Evolutionary conservation across 1,284 basidiomycete species (phyloP).

Genomic region (Gomphus bonarii): DNA sequence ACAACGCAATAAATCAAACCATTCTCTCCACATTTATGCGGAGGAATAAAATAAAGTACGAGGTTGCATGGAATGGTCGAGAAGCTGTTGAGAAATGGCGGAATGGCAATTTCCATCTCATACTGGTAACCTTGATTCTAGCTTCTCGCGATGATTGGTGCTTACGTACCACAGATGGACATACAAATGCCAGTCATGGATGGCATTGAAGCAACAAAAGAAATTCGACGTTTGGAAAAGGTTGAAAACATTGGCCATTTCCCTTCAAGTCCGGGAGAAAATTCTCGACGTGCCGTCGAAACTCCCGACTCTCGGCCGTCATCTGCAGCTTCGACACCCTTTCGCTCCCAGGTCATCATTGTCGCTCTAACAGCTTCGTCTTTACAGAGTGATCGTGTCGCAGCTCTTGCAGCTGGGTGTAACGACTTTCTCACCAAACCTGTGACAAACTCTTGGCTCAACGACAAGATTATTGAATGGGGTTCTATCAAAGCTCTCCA

Average conservation of each 20-base stretch:
- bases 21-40: constrained; percentile 95
- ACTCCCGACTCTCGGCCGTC: constrained; percentile 30
- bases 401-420: constrained; percentile 93
- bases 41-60: constrained; percentile 93
- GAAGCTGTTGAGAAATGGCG: constrained; percentile 97
- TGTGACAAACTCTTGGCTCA: constrained; percentile 90
- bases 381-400: constrained; percentile 86
- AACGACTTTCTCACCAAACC: constrained; percentile 99
- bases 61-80: constrained; percentile 89
- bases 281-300: constrained; percentile 32
- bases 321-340: constrained; percentile 41
- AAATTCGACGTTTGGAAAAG: constrained; percentile 84
- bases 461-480: constrained; percentile 99
- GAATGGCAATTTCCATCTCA: constrained; percentile 90
- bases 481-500: constrained; percentile 81
- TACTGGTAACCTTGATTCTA: constrained; percentile 55
- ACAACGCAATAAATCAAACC: constrained; percentile 98
- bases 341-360: constrained; percentile 94
- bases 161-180: constrained; percentile 72
- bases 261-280: constrained; percentile 49
- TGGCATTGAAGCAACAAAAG: constrained; percentile 94
- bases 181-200: constrained; percentile 99
- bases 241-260: constrained; percentile 59
- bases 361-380: constrained; percentile 96
- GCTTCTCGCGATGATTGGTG: neutral